Evolutionary conservation across 148 eudicot species (phyloP), one percentile per base, ranked within the genome.

Genomic region (Chenopodium quinoa): DNA sequence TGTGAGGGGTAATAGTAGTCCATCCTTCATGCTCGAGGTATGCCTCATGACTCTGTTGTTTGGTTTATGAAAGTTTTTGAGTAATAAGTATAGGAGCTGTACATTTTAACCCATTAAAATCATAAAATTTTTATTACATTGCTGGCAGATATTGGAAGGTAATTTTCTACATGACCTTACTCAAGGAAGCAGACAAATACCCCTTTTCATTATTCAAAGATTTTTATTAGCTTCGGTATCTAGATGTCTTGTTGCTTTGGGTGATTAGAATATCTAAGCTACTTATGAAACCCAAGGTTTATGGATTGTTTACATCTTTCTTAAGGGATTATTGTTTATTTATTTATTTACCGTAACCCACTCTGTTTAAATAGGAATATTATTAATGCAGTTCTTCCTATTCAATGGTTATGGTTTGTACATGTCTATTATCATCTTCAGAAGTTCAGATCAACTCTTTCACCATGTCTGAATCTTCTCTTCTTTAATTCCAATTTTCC

Each of bases 1-100:
- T 40, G 84, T 81, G 71, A 58, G 81, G 27, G 83, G 83, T 74
- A 89, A 87, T 83, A 88, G 76, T 77, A 87, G 75, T 82, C 81
- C 88, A 25, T 91, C 97, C 74, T 92, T 93, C 88, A 90, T 83
- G 87, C 95, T 96, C 82, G 92, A 96, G 97, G 98, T 95, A 60
- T 69, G 81, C 50, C 12, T 77, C 71, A 48, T 80, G 58, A 47
- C n/a, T 31, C 71, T 63, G 13, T 63, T 75, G 17, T 62, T 52
- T 7, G 16, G 56, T 71, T 56, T 71, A 2, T 48, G 52, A 58
- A 20, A 23, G 23, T 37, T 62, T 20, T 31, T 12, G n/a, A 74
- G 20, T 73, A 25, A 16, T 25, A 52, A 48, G 37, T 27, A 50
- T 16, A 50, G 44, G 44, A 37, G 7, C 5, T 37, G 3, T 40